Percentiles rank a stretch among this genome's conserved stretches.
Conservation (phyloP, 768 basidiomycete species). For the Pulveroboletus sp. region DNA sequence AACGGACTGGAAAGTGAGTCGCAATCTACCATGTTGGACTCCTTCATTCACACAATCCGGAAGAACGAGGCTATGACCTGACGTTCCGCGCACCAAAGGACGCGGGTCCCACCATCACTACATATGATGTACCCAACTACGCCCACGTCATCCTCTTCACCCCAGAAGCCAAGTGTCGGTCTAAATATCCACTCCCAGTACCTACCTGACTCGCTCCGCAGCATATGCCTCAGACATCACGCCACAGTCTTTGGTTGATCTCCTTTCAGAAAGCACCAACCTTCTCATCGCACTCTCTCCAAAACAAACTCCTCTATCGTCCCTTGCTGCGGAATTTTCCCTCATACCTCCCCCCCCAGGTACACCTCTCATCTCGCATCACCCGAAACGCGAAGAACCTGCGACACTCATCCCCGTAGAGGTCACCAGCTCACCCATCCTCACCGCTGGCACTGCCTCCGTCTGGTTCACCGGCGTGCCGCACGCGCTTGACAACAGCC, state of each 20-base stretch:
- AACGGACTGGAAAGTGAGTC: conserved; percentile 63
- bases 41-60: background rate
- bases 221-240: conserved; percentile 71
- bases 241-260: conserved; percentile 72
- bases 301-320: conserved; percentile 66
- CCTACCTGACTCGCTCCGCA: conserved; percentile 26
- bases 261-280: conserved; percentile 71
- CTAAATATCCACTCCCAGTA: too few relatives aligned
- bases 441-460: conserved; percentile 47
- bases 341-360: conserved; percentile 83
- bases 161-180: conserved; percentile 76
- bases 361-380: conserved; percentile 81
- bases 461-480: conserved; percentile 77
- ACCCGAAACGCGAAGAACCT: conserved; percentile 66
- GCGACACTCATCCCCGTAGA: conserved; percentile 62
- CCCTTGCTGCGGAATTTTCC: conserved; percentile 88
- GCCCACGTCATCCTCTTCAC: conserved; percentile 85
- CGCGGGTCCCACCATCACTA: conserved; percentile 55
- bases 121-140: conserved; percentile 71
- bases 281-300: conserved; percentile 78
- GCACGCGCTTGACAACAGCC: conserved; percentile 63
- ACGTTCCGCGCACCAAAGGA: conserved; percentile 85
- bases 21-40: background rate
- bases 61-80: conserved; percentile 80
- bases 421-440: conserved; percentile 40